phyloP scores from a whole-genome alignment of 164 flowering plant genomes.

The Annona squamosa region DNA sequence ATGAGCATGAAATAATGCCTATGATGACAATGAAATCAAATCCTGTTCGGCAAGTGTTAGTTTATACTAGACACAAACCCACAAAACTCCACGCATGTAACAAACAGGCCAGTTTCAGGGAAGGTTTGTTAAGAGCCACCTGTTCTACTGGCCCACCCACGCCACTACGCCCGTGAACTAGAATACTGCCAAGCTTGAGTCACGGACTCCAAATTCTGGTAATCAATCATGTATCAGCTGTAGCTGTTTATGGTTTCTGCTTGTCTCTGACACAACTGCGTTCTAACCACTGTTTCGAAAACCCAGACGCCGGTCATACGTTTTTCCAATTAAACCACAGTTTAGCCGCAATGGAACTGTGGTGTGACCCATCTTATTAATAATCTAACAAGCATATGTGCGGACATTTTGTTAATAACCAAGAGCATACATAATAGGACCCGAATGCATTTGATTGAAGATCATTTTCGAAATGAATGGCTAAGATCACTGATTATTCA shows the following conservation, averaged over 20 bases:
- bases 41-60: too few relatives aligned
- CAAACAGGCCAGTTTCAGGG: too few relatives aligned
- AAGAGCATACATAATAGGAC: too few relatives aligned
- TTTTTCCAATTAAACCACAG: background rate
- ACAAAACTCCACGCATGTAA: too few relatives aligned
- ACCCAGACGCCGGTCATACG: background rate
- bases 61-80: too few relatives aligned
- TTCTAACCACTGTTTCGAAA: background rate
- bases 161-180: background rate
- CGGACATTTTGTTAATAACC: too few relatives aligned
- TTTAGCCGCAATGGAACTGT: background rate
- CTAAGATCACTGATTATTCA: background rate
- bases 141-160: too few relatives aligned
- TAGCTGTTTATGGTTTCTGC: background rate
- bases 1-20: too few relatives aligned
- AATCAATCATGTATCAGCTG: background rate
- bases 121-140: too few relatives aligned
- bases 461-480: background rate
- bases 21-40: too few relatives aligned
- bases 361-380: background rate
- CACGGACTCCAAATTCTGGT: slow-evolving; percentile 5
- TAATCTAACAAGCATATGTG: too few relatives aligned
- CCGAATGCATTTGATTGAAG: too few relatives aligned
- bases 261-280: background rate
- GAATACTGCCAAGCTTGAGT: background rate